These are phyloP conservation scores for Colletotrichum ledebouriae DNA, from an alignment of 2,329 filamentous ascomycete species.

Conservation along the genomic window DNA sequence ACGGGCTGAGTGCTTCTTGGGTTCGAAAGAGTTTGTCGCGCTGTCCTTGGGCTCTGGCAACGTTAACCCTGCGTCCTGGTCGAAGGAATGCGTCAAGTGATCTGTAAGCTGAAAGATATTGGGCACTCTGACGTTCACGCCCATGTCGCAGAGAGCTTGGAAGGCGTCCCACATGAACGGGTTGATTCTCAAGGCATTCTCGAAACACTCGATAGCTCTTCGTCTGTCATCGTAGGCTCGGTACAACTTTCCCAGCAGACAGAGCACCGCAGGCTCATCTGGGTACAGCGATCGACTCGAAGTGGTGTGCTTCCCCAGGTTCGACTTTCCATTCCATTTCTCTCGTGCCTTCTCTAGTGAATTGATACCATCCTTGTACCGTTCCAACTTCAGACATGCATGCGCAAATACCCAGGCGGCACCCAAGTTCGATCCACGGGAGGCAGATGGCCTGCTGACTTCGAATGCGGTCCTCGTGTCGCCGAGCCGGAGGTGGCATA, in stretches of 20 bases:
- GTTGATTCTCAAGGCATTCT: slow-evolving; percentile 89
- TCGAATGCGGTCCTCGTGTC: slow-evolving; percentile 90
- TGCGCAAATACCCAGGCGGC: slow-evolving; percentile 95
- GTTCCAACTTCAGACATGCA: slow-evolving; percentile 83
- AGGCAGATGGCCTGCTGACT: slow-evolving; percentile 77
- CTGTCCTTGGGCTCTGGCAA: slow-evolving; percentile 55
- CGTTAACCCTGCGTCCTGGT: slow-evolving; percentile 52
- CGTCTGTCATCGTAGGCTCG: slow-evolving; percentile 84
- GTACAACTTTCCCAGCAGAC: slow-evolving; percentile 89
- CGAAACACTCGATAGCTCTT: slow-evolving; percentile 87
- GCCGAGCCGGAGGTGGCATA: slow-evolving; percentile 86
- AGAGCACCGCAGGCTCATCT: slow-evolving; percentile 86
- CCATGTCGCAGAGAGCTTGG: slow-evolving; percentile 87
- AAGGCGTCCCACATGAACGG: slow-evolving; percentile 99
- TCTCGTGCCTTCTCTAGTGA: slow-evolving; percentile 85
- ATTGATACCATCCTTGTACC: slow-evolving; percentile 83
- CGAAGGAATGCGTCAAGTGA: slow-evolving; percentile 62
- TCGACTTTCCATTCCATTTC: slow-evolving; percentile 81
- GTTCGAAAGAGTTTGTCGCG: slow-evolving; percentile 54
- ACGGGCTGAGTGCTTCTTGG: slow-evolving; percentile 59
- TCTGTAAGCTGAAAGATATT: slow-evolving; percentile 88
- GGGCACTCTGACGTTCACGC: slow-evolving; percentile 81
- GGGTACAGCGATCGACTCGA: slow-evolving; percentile 80
- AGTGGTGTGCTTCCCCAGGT: slow-evolving; percentile 86
- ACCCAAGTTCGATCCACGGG: slow-evolving; percentile 81